Base-by-base conservation (phyloP, 2,329 filamentous ascomycete genomes). In the Diaporthe ampelina region DNA sequence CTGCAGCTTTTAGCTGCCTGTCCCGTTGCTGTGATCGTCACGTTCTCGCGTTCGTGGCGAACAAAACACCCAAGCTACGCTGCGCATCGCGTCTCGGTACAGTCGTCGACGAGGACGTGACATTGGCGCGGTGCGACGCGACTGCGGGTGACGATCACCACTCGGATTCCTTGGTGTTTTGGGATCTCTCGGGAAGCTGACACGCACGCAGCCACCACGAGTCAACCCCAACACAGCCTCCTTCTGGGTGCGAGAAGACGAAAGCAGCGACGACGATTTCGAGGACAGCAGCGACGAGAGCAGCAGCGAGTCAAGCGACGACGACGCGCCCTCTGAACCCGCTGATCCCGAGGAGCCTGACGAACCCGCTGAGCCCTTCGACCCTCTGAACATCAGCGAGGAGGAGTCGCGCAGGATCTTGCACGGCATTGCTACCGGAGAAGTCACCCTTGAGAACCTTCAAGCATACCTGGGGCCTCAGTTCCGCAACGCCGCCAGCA, bases 161-260 rank as follows among this genome's bases (percentile, higher is more conserved):
- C 32, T 40, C n/a, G n/a, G n/a, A 54, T 68, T 24, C n/a, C 63
- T 13, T 68, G 32, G 63, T 54, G 48, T 68, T 68, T 37, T 52
- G 48, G 21, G 15, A 26, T 8, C 21, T 26, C 5, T 45, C 43
- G 61, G 61, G 11, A 50, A 63, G 48, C 48, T 68, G 63, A 68
- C 63, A 40, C 8, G 61, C 32, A 29, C 63, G 4, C n/a, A 68
- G 63, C 45, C 63, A 52, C 45, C 21, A 32, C 45, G 21, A 26
- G n/a, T 68, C 32, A 15, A 68, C 63, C 63, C 63, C 40, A 11
- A 40, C 32, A 54, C n/a, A 50, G 48, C 45, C 63, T 37, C 63
- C 45, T 67, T 72, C 43, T 37, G 35, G 50, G 19, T 13, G 45
- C 9, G 48, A 9, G 17, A n/a, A 29, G 43, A 40, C 19, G 68